These are phyloP conservation scores for Conoideocrella luteorostrata DNA, from an alignment of 2,329 filamentous ascomycete species.

Conservation along the genomic window DNA sequence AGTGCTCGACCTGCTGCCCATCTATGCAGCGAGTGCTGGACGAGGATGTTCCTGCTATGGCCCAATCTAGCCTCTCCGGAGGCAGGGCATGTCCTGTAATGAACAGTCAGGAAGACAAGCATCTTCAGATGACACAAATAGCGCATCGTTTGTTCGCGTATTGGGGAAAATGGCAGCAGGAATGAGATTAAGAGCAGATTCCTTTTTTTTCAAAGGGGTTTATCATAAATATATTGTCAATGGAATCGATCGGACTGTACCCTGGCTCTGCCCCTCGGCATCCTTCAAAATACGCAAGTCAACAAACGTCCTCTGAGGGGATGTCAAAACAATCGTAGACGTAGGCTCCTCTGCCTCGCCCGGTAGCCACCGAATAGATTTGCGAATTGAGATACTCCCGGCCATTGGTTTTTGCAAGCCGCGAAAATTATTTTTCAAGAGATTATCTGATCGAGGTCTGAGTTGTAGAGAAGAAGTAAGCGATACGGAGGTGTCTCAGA, in stretches of 20 bases:
- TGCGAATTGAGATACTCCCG: slow-evolving; percentile 47
- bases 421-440: no score
- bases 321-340: slow-evolving; percentile 58
- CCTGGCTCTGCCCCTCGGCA: slow-evolving; percentile 3
- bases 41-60: slow-evolving; percentile 51
- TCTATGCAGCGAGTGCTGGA: slow-evolving; percentile 21
- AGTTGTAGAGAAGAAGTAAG: no score
- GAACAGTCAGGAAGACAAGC: no score
- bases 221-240: no score
- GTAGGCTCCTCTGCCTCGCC: slow-evolving; percentile 51
- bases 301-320: slow-evolving; percentile 49
- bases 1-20: slow-evolving; percentile 24
- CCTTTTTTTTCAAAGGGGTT: no score
- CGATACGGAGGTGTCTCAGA: no score
- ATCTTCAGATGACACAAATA: no score
- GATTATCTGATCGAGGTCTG: no score
- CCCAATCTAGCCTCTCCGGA: slow-evolving; percentile 51
- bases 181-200: not conserved
- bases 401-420: no score
- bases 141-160: no score
- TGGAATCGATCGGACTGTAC: no score
- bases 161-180: not conserved
- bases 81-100: no score
- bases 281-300: slow-evolving; percentile 50
- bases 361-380: slow-evolving; percentile 53